phyloP scores from a whole-genome alignment of 352 stramenopile genomes.

The Pythium guiyangense region DNA sequence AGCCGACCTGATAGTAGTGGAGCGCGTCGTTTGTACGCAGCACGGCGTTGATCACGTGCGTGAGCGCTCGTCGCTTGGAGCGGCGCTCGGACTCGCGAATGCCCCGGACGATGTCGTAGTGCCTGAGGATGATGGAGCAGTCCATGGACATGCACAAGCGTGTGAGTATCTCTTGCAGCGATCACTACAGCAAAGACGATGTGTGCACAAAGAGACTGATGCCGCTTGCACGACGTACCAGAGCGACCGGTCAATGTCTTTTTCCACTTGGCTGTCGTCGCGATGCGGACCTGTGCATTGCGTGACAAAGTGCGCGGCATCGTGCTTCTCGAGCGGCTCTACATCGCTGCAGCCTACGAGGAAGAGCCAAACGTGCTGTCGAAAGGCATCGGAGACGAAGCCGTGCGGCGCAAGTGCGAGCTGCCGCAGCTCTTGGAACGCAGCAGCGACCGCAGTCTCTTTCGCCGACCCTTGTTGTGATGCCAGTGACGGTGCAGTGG shows the following conservation, averaged over 20 bases:
- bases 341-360: slow-evolving; percentile 29
- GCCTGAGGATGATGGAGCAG: slow-evolving; percentile 26
- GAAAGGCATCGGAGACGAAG: slow-evolving; percentile 53
- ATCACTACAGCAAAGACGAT: too few relatives aligned
- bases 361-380: slow-evolving; percentile 56
- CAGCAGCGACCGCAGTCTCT: neutral
- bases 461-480: neutral
- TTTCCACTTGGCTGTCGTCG: slow-evolving; percentile 70
- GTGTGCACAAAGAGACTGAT: neutral
- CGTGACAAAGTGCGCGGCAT: slow-evolving; percentile 12
- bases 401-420: slow-evolving; percentile 53
- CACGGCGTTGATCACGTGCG: slow-evolving; percentile 52
- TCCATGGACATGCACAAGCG: neutral
- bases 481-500: slow-evolving; percentile 20
- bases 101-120: slow-evolving; percentile 61
- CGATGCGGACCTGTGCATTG: slow-evolving; percentile 23
- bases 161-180: too few relatives aligned
- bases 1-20: slow-evolving; percentile 72
- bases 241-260: slow-evolving; percentile 84
- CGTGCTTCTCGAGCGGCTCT: slow-evolving; percentile 10
- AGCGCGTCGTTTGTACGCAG: slow-evolving; percentile 42
- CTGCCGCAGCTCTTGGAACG: slow-evolving; percentile 52
- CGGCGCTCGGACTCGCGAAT: slow-evolving; percentile 65
- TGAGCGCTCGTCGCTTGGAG: slow-evolving; percentile 52
- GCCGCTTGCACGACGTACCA: slow-evolving; percentile 21